A percentile compares a stretch with the other conserved stretches of the same genome.
Conservation (phyloP, 2,329 filamentous ascomycete genomes). For the Bipolaris cookei region DNA sequence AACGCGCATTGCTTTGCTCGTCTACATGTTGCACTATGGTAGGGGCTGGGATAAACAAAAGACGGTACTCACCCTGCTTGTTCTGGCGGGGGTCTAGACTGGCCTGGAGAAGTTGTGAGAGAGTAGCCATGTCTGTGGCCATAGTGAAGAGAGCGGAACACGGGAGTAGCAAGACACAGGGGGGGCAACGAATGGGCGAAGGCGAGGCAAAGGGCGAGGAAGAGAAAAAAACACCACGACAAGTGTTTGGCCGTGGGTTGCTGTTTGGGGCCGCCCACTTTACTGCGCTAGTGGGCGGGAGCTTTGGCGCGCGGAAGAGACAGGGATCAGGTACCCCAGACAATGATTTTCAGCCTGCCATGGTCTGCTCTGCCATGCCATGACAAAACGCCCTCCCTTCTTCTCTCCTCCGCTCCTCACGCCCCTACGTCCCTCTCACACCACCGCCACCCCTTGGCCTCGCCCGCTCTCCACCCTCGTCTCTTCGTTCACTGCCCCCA, state of each 20-base stretch:
- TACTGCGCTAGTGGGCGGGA: constrained; percentile 12
- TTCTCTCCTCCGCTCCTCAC: constrained; percentile 5
- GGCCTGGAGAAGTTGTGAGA: constrained; percentile 86
- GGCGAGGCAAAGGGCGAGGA: not conserved
- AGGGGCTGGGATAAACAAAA: constrained; percentile 21
- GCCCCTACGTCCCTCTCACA: not conserved
- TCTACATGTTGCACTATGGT: not conserved
- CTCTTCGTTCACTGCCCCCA: not conserved
- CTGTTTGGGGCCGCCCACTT: constrained; percentile 20
- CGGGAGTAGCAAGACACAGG: constrained; percentile 1
- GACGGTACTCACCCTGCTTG: constrained; percentile 74
- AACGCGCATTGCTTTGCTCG: not conserved
- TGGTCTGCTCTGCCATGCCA: constrained; percentile 7
- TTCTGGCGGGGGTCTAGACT: constrained; percentile 87
- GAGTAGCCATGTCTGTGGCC: constrained; percentile 65
- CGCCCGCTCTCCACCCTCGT: constrained; percentile 1
- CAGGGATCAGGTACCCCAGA: constrained; percentile 22
- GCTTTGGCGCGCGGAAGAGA: constrained; percentile 9
- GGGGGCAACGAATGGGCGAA: constrained; percentile 1
- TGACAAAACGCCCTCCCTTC: constrained; percentile 12
- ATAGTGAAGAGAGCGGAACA: constrained; percentile 50
- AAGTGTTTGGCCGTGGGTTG: constrained; percentile 27
- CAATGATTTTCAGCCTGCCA: constrained; percentile 16
- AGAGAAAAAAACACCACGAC: constrained; percentile 3
- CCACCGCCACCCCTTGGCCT: not conserved